phyloP scores from a whole-genome alignment of 768 basidiomycete species.

The Leccinum broughii region DNA sequence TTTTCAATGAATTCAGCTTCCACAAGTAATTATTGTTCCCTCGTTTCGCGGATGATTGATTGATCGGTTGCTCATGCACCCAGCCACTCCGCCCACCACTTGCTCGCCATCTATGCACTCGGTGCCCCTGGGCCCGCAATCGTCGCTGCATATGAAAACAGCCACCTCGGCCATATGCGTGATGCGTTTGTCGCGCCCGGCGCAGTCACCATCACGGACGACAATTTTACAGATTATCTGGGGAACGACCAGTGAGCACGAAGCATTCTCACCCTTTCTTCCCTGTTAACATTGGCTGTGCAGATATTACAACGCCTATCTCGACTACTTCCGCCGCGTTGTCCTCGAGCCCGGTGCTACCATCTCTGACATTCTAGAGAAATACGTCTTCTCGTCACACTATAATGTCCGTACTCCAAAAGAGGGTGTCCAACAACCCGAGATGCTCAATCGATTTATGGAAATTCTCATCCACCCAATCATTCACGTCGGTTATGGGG shows the following conservation, averaged over 20 bases:
- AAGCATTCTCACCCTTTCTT: neutral
- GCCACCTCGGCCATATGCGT: constrained; percentile 40
- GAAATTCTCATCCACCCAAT: constrained; percentile 64
- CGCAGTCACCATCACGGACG: constrained; percentile 25
- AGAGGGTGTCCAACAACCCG: constrained; percentile 40
- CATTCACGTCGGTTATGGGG: constrained; percentile 63
- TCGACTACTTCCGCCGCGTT: constrained; percentile 32
- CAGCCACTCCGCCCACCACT: constrained; percentile 59
- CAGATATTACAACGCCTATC: constrained; percentile 36
- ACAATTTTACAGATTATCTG: constrained; percentile 26
- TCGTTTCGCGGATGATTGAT: neutral
- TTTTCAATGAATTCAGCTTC: constrained; percentile 45
- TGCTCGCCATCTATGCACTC: constrained; percentile 59
- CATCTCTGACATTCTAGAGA: constrained; percentile 50
- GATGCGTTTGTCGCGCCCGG: constrained; percentile 33
- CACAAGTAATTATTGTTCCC: constrained; percentile 26
- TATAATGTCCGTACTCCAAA: constrained; percentile 43
- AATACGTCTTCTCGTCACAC: constrained; percentile 56
- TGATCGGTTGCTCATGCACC: neutral
- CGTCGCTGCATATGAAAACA: constrained; percentile 41
- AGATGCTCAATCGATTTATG: constrained; percentile 61
- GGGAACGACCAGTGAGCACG: constrained; percentile 34
- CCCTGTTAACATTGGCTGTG: neutral
- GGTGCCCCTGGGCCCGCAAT: constrained; percentile 49
- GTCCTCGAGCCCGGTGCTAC: constrained; percentile 31